phyloP scores from a whole-genome alignment of 331 rosid genomes.

The Pyracantha coccinea region DNA sequence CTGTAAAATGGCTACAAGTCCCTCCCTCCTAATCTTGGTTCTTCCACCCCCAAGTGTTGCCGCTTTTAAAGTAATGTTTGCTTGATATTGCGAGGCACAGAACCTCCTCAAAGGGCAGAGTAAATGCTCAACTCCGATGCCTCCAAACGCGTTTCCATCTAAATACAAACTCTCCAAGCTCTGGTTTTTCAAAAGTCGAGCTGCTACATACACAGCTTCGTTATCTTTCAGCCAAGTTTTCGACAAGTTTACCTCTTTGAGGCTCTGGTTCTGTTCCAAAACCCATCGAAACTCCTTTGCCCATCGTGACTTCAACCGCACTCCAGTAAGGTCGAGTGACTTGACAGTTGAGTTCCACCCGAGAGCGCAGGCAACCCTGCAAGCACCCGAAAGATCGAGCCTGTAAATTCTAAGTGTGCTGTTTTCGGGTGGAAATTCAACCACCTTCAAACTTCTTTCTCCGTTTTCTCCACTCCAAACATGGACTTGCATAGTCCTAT shows the following conservation, averaged over 20 bases:
- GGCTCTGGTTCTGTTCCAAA: conserved; percentile 64
- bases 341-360: conserved; percentile 81
- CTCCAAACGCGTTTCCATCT: conserved; percentile 65
- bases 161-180: conserved; percentile 51
- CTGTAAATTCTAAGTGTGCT: conserved; percentile 57
- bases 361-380: conserved; percentile 73
- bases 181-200: conserved; percentile 77
- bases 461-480: conserved; percentile 80
- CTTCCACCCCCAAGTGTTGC: conserved; percentile 75
- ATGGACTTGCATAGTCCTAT: conserved; percentile 73
- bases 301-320: conserved; percentile 70
- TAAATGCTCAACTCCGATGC: conserved; percentile 72
- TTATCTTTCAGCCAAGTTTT: conserved; percentile 72
- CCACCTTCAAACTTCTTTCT: conserved; percentile 62
- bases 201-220: conserved; percentile 70
- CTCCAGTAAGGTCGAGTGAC: conserved; percentile 75
- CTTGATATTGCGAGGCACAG: conserved; percentile 72
- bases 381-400: conserved; percentile 58
- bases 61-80: conserved; percentile 58
- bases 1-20: conserved; percentile 57
- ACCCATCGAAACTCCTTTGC: conserved; percentile 86
- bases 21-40: conserved; percentile 79
- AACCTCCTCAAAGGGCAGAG: conserved; percentile 87
- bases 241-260: conserved; percentile 64
- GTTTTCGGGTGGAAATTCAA: conserved; percentile 78